A percentile compares a stretch with the other conserved stretches of the same genome.
These are phyloP conservation scores for Lactarius sanguifluus DNA, from an alignment of 768 basidiomycete species.

Conservation along the genomic window DNA sequence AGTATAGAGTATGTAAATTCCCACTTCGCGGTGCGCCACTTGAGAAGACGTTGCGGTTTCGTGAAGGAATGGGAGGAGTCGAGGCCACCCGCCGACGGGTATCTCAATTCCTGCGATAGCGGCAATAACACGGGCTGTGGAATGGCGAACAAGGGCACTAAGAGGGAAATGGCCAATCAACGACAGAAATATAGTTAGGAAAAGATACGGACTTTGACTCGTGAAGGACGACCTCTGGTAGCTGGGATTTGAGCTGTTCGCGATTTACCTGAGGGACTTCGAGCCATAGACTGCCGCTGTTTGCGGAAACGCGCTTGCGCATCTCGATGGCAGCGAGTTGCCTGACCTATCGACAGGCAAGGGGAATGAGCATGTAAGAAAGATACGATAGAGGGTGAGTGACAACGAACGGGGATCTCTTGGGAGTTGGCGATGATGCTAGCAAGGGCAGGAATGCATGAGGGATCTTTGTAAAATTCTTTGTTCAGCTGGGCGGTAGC, in stretches of 20 bases:
- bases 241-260: conserved; percentile 77
- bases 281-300: conserved; percentile 82
- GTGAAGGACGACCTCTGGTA: conserved; percentile 73
- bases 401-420: conserved; percentile 70
- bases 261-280: conserved; percentile 65
- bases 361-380: neutral
- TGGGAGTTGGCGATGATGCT: conserved; percentile 82
- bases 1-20: conserved; percentile 84
- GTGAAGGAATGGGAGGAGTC: conserved; percentile 85
- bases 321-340: conserved; percentile 97
- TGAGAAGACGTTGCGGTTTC: conserved; percentile 67
- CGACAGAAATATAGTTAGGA: conserved; percentile 13
- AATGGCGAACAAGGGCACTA: conserved; percentile 90
- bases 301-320: conserved; percentile 83
- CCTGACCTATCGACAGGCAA: conserved; percentile 60
- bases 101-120: conserved; percentile 91
- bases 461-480: conserved; percentile 88
- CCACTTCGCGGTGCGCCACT: conserved; percentile 85
- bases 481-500: conserved; percentile 90
- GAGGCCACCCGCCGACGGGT: conserved; percentile 73
- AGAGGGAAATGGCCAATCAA: conserved; percentile 22
- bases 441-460: conserved; percentile 89
- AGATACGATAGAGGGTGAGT: neutral
- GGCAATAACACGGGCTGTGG: conserved; percentile 88
- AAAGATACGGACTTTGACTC: conserved; percentile 66